These are phyloP conservation scores for Stemphylium vesicarium DNA, from an alignment of 2,329 filamentous ascomycete genomes.

Conservation along the genomic window DNA sequence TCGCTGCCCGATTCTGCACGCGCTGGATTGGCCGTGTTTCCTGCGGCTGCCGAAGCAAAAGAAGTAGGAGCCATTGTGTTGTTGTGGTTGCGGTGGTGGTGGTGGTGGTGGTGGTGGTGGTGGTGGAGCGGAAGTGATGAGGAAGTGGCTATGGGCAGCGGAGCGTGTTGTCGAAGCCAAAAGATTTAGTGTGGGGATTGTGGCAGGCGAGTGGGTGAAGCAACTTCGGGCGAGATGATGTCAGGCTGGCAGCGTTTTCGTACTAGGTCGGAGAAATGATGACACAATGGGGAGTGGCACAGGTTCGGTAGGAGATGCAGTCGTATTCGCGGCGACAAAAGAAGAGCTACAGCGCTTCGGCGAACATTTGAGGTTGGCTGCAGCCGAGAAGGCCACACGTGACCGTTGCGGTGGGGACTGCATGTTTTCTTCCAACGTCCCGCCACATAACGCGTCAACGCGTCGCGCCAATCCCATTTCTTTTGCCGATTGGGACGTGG, in stretches of 20 bases:
- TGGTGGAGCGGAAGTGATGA: constrained; percentile 20
- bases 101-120: constrained; percentile 10
- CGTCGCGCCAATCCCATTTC: constrained; percentile 6
- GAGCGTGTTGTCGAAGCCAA: constrained; percentile 32
- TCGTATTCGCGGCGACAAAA: constrained; percentile 27
- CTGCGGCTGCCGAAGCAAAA: constrained; percentile 59
- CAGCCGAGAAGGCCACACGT: constrained; percentile 21
- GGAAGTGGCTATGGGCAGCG: constrained; percentile 29
- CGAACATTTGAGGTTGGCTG: constrained; percentile 27
- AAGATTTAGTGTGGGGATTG: constrained; percentile 33
- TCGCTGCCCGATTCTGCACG: constrained; percentile 54
- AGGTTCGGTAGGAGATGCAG: constrained; percentile 14
- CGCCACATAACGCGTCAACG: constrained; percentile 14
- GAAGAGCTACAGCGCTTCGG: constrained; percentile 17
- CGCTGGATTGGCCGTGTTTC: constrained; percentile 50
- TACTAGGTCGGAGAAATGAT: constrained; percentile 18
- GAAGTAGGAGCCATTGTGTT: constrained; percentile 55
- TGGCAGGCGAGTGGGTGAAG: constrained; percentile 29
- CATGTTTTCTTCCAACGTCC: constrained; percentile 6
- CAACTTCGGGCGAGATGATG: constrained; percentile 31
- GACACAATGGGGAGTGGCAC: constrained; percentile 45
- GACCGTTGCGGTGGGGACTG: constrained; percentile 4
- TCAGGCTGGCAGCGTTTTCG: constrained; percentile 29
- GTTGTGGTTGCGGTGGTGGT: constrained; percentile 1
- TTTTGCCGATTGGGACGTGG: neutral